These are phyloP conservation scores for Linum tenue DNA, from an alignment of 345 rosid genomes.

Conservation along the genomic window DNA sequence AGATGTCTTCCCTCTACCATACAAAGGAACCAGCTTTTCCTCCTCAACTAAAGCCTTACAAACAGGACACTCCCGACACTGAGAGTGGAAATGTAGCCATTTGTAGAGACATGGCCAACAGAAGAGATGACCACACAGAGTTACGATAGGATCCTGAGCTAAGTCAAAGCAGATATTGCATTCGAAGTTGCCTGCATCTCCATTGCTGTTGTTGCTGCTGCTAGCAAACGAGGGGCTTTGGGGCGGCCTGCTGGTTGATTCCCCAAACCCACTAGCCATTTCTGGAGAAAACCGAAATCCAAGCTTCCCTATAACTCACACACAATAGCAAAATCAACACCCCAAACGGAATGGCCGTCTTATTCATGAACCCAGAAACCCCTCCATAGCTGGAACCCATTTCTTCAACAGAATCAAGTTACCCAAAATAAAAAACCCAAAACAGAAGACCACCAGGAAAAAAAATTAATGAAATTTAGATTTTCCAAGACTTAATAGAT, in stretches of 20 bases:
- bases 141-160: slow-evolving; percentile 97
- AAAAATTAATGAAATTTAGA: too few relatives aligned
- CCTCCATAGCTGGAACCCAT: not conserved
- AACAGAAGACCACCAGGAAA: too few relatives aligned
- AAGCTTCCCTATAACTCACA: slow-evolving; percentile 19
- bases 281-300: slow-evolving; percentile 15
- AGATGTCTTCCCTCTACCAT: slow-evolving; percentile 87
- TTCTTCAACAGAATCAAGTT: not conserved
- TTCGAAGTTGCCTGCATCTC: slow-evolving; percentile 73
- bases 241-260: slow-evolving; percentile 52
- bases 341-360: not conserved
- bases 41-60: slow-evolving; percentile 86
- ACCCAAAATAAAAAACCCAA: too few relatives aligned
- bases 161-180: slow-evolving; percentile 98
- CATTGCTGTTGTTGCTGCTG: slow-evolving; percentile 44
- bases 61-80: slow-evolving; percentile 76
- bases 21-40: slow-evolving; percentile 83
- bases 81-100: slow-evolving; percentile 89
- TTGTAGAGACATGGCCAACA: slow-evolving; percentile 99
- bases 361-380: not conserved
- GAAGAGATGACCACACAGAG: slow-evolving; percentile 94
- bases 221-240: slow-evolving; percentile 51
- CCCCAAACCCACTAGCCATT: slow-evolving; percentile 61
- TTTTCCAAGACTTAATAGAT: too few relatives aligned
- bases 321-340: slow-evolving; percentile 11